phyloP scores from a whole-genome alignment of 139 green algal species.

The Chlamydomonas applanata region DNA sequence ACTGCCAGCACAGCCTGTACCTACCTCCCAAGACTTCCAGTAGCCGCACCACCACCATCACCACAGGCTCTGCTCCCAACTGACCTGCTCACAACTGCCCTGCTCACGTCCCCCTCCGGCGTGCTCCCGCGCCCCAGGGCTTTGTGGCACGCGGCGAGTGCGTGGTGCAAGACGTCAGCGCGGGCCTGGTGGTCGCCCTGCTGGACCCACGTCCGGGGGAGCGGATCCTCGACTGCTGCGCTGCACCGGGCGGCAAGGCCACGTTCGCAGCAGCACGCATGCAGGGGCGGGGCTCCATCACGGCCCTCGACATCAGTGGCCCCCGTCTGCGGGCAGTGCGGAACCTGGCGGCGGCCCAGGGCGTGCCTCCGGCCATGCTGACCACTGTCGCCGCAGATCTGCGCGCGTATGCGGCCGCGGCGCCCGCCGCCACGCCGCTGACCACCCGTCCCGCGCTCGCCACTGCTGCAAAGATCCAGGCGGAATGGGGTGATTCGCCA shows the following conservation, averaged over 20 bases:
- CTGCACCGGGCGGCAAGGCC: slow-evolving; percentile 87
- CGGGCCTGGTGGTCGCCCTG: slow-evolving; percentile 77
- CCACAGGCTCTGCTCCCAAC: too few relatives aligned
- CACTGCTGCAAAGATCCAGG: background rate
- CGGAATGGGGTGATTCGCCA: background rate
- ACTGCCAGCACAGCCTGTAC: too few relatives aligned
- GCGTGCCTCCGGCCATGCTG: slow-evolving; percentile 27
- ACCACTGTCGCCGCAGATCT: slow-evolving; percentile 28
- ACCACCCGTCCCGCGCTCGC: background rate
- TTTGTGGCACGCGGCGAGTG: slow-evolving; percentile 31
- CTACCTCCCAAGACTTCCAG: too few relatives aligned
- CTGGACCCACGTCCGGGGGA: slow-evolving; percentile 80
- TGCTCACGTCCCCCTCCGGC: too few relatives aligned
- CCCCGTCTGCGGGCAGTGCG: slow-evolving; percentile 37
- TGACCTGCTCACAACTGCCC: too few relatives aligned
- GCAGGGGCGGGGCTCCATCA: slow-evolving; percentile 42
- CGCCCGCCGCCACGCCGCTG: background rate
- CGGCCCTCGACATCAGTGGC: slow-evolving; percentile 51
- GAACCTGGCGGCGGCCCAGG: slow-evolving; percentile 21
- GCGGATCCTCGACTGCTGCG: slow-evolving; percentile 81
- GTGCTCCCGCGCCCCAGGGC: slow-evolving; percentile 15
- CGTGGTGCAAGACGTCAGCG: slow-evolving; percentile 81
- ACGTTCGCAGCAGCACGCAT: slow-evolving; percentile 77
- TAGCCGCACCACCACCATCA: too few relatives aligned
- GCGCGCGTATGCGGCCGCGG: slow-evolving; percentile 16